phyloP scores from a whole-genome alignment of 2,329 filamentous ascomycete genomes.

The Cordyceps farinosa region DNA sequence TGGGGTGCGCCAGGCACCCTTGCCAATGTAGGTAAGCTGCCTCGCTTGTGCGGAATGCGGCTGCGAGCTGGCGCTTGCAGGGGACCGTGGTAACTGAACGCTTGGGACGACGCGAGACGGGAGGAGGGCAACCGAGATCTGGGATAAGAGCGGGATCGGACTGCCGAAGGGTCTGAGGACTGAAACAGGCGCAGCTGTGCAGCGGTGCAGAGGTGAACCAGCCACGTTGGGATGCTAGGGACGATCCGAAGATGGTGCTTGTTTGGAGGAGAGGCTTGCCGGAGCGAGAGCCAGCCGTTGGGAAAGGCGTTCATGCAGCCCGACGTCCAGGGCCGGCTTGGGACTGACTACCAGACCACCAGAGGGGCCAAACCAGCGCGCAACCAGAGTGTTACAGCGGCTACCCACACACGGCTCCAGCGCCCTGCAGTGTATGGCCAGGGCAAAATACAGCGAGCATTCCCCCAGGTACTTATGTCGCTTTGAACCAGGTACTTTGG shows the following conservation, averaged over 20 bases:
- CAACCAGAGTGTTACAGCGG: background rate
- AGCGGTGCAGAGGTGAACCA: conserved; percentile 3
- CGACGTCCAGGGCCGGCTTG: background rate
- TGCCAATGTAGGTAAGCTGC: conserved; percentile 1
- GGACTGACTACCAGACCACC: no score
- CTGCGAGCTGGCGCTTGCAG: conserved; percentile 12
- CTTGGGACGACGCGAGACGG: background rate
- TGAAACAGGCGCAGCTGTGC: conserved; percentile 3
- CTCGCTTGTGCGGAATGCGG: conserved; percentile 7
- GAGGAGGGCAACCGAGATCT: background rate
- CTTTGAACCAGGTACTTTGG: background rate
- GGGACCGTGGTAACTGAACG: background rate
- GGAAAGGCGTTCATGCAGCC: background rate
- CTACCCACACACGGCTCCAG: background rate
- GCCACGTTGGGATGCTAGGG: conserved; percentile 5
- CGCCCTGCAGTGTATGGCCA: background rate
- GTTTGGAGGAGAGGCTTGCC: background rate
- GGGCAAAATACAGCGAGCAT: background rate
- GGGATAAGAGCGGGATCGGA: background rate
- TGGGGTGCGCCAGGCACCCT: background rate
- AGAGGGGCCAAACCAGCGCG: background rate
- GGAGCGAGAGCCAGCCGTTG: conserved; percentile 7
- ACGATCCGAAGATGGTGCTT: conserved; percentile 8
- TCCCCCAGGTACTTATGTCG: background rate
- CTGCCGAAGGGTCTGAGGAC: background rate